Percentiles rank a stretch among this genome's conserved stretches.
phyloP scores from a whole-genome alignment of 306 rosid species.

The Gillenia trifoliata region DNA sequence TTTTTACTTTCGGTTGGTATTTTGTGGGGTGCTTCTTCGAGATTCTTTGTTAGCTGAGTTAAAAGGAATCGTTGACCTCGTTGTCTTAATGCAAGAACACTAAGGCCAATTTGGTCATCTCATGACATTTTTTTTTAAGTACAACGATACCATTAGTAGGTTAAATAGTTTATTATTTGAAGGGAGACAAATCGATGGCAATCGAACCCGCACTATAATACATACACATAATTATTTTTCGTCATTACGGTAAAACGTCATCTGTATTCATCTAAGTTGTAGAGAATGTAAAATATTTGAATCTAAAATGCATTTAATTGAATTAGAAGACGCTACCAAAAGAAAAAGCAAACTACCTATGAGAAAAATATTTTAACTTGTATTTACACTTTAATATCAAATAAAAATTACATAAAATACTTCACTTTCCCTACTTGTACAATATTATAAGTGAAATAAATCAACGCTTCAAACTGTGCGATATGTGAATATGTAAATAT shows the following conservation, averaged over 20 bases:
- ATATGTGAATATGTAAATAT: neutral
- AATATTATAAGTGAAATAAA: neutral
- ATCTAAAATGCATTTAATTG: no score
- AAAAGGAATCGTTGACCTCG: slow-evolving; percentile 31
- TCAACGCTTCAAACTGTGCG: neutral
- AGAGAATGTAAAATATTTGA: no score
- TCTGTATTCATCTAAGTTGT: no score
- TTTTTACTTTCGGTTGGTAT: neutral
- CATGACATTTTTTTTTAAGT: accelerated
- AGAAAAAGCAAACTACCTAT: no score
- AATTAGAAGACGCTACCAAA: no score
- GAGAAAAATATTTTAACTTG: neutral
- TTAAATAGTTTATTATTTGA: no score
- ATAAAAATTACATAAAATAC: neutral
- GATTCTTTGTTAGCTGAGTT: slow-evolving; percentile 39
- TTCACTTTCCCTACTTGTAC: neutral
- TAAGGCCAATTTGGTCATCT: neutral
- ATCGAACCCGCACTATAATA: no score
- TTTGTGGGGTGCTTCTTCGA: slow-evolving; percentile 9
- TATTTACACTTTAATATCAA: neutral
- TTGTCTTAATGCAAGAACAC: neutral
- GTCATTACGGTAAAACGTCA: no score
- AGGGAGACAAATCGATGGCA: no score
- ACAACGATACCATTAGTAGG: no score
- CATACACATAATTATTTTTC: no score